Evolutionary conservation across 352 stramenopile genomes (phyloP).

Genomic region (Phytophthora constricta): DNA sequence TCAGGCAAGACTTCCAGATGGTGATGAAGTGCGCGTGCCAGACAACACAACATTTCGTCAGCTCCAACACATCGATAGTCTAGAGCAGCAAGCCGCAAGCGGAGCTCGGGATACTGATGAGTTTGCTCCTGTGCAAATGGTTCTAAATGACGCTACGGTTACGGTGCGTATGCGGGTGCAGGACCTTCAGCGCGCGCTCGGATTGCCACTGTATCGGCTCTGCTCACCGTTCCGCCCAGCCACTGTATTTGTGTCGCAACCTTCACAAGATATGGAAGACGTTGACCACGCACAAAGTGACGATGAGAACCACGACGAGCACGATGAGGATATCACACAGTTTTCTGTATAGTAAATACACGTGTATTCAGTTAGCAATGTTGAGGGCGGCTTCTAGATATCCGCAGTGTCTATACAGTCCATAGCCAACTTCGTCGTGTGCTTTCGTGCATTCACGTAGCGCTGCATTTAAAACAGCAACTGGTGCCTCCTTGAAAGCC

Average conservation of each 20-base stretch:
- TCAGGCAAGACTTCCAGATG: slow-evolving; percentile 8
- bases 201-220: neutral
- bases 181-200: neutral
- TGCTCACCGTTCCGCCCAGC: slow-evolving; percentile 2
- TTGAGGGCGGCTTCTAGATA: slow-evolving; percentile 12
- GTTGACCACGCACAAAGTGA: slow-evolving; percentile 8
- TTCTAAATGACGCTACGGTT: neutral
- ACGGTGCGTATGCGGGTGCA: slow-evolving; percentile 8
- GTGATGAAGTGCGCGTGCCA: neutral
- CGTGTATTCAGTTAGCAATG: neutral
- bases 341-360: neutral
- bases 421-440: slow-evolving; percentile 2
- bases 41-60: slow-evolving; percentile 17
- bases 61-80: slow-evolving; percentile 16
- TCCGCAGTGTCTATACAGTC: slow-evolving; percentile 16
- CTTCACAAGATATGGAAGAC: slow-evolving; percentile 5
- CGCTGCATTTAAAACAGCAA: slow-evolving; percentile 5
- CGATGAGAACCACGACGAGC: slow-evolving; percentile 1
- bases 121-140: neutral
- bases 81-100: slow-evolving; percentile 1
- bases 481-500: slow-evolving; percentile 16
- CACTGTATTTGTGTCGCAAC: neutral
- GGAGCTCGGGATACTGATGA: neutral
- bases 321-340: neutral
- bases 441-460: slow-evolving; percentile 7